Percentiles rank a stretch among this genome's conserved stretches.
Evolutionary conservation across 164 flowering plant species (phyloP).

Genomic region (Akebia trifoliata): DNA sequence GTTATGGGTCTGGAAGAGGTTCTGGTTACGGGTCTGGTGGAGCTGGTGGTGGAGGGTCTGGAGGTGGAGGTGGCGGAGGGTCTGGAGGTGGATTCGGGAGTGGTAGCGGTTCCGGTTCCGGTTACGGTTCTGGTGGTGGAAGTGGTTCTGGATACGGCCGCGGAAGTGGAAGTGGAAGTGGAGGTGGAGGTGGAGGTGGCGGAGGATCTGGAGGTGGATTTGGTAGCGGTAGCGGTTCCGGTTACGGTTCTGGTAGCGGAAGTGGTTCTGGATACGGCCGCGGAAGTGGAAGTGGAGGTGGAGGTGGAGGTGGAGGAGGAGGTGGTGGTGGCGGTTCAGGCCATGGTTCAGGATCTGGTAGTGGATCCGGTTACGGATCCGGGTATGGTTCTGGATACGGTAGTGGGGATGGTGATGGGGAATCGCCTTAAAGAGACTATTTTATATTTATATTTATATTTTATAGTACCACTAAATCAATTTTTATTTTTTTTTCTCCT

Average conservation of each 20-base stretch:
- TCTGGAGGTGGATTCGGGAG: conserved; percentile 3
- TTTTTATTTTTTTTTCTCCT: too few species aligned
- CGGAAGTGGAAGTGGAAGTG: neutral
- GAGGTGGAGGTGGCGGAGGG: conserved; percentile 7
- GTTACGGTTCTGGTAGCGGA: conserved; percentile 2
- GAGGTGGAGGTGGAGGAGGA: neutral
- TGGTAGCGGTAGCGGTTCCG: neutral
- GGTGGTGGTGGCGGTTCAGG: conserved; percentile 4
- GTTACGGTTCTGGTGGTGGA: conserved; percentile 3
- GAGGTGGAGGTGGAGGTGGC: neutral
- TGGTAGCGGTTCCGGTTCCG: conserved; percentile 10
- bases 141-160: conserved; percentile 1
- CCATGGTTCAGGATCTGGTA: neutral
- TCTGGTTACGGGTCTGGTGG: neutral
- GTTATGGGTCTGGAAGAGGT: conserved; percentile 14
- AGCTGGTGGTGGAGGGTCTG: neutral
- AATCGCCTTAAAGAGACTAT: neutral
- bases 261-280: conserved; percentile 1
- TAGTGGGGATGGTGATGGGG: neutral
- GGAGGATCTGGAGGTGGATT: conserved; percentile 1
- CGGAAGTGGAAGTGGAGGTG: neutral
- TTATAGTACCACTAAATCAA: too few species aligned
- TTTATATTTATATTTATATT: too few species aligned
- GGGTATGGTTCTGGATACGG: conserved; percentile 2
- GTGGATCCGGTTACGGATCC: neutral